Conservation (phyloP, 1,139 yeast species). For the Candida sanyaensis region DNA sequence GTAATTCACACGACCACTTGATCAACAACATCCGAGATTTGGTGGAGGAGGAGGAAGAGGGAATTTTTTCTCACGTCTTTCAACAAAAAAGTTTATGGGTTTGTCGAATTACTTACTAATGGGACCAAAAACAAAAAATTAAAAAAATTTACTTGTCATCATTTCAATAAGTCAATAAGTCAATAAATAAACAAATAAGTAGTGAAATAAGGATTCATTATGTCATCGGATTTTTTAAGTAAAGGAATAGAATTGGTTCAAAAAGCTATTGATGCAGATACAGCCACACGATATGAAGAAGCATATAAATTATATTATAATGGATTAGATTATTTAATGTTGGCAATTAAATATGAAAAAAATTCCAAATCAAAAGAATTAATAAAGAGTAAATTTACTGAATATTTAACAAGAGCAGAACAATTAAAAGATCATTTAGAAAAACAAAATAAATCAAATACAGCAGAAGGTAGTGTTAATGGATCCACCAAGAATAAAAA, state of each 20-base stretch:
- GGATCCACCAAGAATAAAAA: slow-evolving; percentile 64
- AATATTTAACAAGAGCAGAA: slow-evolving; percentile 91
- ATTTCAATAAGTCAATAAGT: too few relatives aligned
- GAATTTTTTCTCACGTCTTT: too few relatives aligned
- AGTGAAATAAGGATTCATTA: too few relatives aligned
- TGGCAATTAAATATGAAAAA: slow-evolving; percentile 94
- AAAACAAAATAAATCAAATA: slow-evolving; percentile 44
- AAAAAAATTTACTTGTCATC: too few relatives aligned
- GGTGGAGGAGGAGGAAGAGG: too few relatives aligned
- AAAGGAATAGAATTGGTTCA: slow-evolving; percentile 94
- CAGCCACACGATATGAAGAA: slow-evolving; percentile 87
- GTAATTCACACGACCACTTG: too few relatives aligned
- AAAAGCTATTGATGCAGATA: slow-evolving; percentile 93
- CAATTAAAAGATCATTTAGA: slow-evolving; percentile 90
- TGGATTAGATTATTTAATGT: slow-evolving; percentile 92
- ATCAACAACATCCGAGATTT: too few relatives aligned
- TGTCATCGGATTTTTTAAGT: slow-evolving; percentile 79
- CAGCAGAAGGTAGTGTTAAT: slow-evolving; percentile 51
- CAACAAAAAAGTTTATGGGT: too few relatives aligned
- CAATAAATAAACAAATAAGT: too few relatives aligned
- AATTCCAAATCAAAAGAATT: slow-evolving; percentile 87
- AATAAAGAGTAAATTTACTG: slow-evolving; percentile 86
- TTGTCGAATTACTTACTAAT: too few relatives aligned
- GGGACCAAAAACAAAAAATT: too few relatives aligned
- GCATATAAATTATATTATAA: slow-evolving; percentile 92